phyloP scores from a whole-genome alignment of 345 rosid species.

The Rhizophora mangle region DNA sequence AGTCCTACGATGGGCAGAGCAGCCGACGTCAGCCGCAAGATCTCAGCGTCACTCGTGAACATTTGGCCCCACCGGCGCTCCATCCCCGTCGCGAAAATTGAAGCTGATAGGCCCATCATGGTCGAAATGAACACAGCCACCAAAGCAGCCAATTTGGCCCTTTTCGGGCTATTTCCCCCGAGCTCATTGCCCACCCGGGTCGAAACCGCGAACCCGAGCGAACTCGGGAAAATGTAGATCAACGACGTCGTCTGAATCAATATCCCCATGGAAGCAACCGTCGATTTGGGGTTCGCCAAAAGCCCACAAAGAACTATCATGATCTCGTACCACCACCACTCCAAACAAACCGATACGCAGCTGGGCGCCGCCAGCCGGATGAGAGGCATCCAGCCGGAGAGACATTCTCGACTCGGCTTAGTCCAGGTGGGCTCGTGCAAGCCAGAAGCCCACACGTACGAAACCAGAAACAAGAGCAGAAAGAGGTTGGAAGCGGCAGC shows the following conservation, averaged over 20 bases:
- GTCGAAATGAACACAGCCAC: constrained; percentile 60
- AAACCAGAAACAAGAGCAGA: constrained; percentile 48
- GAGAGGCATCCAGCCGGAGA: constrained; percentile 77
- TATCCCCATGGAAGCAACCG: constrained; percentile 92
- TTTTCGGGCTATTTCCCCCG: constrained; percentile 65
- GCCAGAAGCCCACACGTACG: constrained; percentile 51
- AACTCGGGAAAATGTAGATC: constrained; percentile 80
- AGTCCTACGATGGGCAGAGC: constrained; percentile 81
- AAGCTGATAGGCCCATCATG: constrained; percentile 59
- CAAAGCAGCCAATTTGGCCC: constrained; percentile 59
- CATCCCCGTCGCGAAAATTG: constrained; percentile 61
- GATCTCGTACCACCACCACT: constrained; percentile 54
- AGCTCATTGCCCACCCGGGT: constrained; percentile 89
- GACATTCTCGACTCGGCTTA: constrained; percentile 62
- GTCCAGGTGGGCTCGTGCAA: constrained; percentile 78
- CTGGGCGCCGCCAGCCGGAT: constrained; percentile 82
- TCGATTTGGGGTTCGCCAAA: constrained; percentile 54
- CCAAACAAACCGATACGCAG: constrained; percentile 88
- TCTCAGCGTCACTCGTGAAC: constrained; percentile 62
- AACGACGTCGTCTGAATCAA: constrained; percentile 90
- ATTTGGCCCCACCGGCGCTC: constrained; percentile 70
- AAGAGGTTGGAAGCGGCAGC: constrained; percentile 60
- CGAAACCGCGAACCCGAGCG: constrained; percentile 79
- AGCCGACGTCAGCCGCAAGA: constrained; percentile 65
- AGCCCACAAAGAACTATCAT: constrained; percentile 85